Evolutionary conservation across 1,284 basidiomycete genomes (phyloP), one percentile per base, ranked within the genome.

Genomic region (Fomitopsis schrenkii): DNA sequence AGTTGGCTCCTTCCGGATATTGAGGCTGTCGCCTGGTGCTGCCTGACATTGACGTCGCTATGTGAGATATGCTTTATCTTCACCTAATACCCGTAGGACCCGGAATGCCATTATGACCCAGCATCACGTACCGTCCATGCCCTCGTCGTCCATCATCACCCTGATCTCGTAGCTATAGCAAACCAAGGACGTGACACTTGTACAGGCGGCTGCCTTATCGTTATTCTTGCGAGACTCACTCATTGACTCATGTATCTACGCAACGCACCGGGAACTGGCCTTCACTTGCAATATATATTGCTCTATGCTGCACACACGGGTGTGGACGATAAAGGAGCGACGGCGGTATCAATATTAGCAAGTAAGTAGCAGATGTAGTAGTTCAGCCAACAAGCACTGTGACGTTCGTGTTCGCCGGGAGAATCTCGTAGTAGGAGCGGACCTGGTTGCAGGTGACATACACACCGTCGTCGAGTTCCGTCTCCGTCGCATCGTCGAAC

Each of bases 1-100:
- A 69, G 76, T 81, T 59, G 83, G 80, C 58, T 85, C 86, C 41
- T 93, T 93, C 76, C 83, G 91, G 70, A 85, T 93, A 69, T 75
- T 93, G 64, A 81, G 82, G 68, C 79, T 93, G 46, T 66, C 66
- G 8, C 64, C 66, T 38, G 59, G 60, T 41, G 55, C 57, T 38
- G 38, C 58, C 33, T 54, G 33, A 44, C 36, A 28, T 59, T 58
- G 52, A 63, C 38, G 26, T 36, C 5, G 50, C 35, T 50, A 59
- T 63, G 33, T 63, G 61, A 68, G 67, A 69, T 67, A 68, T 72
- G 68, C 71, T 70, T 64, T 68, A 69, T 69, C 67, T 67, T 67
- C 61, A 22, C 28, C 36, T 36, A 28, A 36, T 54, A 54, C 64
- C 67, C 57, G 60, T 61, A 28, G 58, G 52, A 54, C 22, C 36